Conservation (phyloP, 768 basidiomycete species). For the Leccinum rimulosum region DNA sequence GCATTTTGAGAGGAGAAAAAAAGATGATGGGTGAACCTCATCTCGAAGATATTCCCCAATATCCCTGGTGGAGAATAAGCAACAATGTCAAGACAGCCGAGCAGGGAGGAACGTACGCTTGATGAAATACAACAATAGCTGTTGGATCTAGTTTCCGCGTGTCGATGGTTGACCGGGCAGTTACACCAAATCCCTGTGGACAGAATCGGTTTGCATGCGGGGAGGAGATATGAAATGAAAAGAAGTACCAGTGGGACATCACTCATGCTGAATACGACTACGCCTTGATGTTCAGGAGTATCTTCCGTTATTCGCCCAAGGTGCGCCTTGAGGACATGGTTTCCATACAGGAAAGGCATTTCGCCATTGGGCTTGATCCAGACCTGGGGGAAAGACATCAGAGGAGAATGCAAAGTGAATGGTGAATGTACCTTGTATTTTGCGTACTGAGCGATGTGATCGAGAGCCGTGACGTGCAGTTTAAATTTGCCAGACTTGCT, state of each 20-base stretch:
- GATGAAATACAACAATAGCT: slow-evolving; percentile 96
- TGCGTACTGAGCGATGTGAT: slow-evolving; percentile 92
- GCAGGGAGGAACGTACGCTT: slow-evolving; percentile 57
- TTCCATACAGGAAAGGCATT: slow-evolving; percentile 99
- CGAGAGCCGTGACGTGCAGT: slow-evolving; percentile 90
- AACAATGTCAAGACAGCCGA: not conserved
- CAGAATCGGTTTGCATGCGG: slow-evolving; percentile 6
- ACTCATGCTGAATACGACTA: slow-evolving; percentile 94
- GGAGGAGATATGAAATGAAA: not conserved
- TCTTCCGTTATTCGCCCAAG: slow-evolving; percentile 99
- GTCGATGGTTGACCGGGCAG: slow-evolving; percentile 91
- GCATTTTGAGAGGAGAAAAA: slow-evolving; percentile 1
- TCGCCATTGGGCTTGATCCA: slow-evolving; percentile 99
- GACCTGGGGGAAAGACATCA: slow-evolving; percentile 48
- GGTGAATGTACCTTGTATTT: slow-evolving; percentile 81
- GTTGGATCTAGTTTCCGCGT: slow-evolving; percentile 97
- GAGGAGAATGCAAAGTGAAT: not conserved
- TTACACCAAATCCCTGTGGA: slow-evolving; percentile 92
- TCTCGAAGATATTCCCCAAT: slow-evolving; percentile 98
- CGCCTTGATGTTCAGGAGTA: slow-evolving; percentile 98
- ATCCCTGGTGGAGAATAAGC: slow-evolving; percentile 53
- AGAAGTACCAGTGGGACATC: slow-evolving; percentile 81
- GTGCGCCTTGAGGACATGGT: slow-evolving; percentile 97
- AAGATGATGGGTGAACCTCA: slow-evolving; percentile 54
- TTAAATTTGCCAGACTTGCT: slow-evolving; percentile 97